phyloP scores from a whole-genome alignment of 2,329 filamentous ascomycete genomes.

The Xylariaceae sp. region DNA sequence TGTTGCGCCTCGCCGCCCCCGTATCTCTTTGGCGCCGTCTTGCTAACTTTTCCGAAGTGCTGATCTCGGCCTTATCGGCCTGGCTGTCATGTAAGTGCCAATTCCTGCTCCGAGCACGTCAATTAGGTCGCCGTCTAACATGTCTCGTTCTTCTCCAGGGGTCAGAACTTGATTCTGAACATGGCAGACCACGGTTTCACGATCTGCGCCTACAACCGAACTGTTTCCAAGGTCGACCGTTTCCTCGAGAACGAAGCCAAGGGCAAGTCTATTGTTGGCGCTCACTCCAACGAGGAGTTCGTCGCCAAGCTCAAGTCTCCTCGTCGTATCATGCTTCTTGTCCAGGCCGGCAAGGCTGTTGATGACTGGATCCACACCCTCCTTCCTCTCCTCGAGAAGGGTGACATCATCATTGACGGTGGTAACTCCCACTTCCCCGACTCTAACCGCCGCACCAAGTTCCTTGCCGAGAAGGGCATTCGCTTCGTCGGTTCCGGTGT shows the following conservation, averaged over 20 bases:
- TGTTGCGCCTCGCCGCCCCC: conserved; percentile 20
- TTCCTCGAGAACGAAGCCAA: conserved; percentile 90
- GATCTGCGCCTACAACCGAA: conserved; percentile 97
- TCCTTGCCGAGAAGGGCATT: conserved; percentile 81
- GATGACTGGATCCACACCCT: conserved; percentile 98
- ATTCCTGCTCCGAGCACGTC: conserved; percentile 1
- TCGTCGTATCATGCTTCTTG: conserved; percentile 95
- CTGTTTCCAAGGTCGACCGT: conserved; percentile 93
- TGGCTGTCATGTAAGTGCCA: conserved; percentile 73
- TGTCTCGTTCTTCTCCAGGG: conserved; percentile 39
- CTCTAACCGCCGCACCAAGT: conserved; percentile 93
- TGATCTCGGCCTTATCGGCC: conserved; percentile 89
- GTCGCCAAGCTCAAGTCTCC: conserved; percentile 94
- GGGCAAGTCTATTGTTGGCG: conserved; percentile 92
- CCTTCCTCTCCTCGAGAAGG: conserved; percentile 72
- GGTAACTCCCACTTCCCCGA: conserved; percentile 99
- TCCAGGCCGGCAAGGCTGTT: conserved; percentile 96
- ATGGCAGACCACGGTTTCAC: conserved; percentile 91
- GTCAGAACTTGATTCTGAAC: conserved; percentile 85
- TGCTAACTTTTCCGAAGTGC: conserved; percentile 61
- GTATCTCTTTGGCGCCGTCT: conserved; percentile 32
- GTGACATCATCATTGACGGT: conserved; percentile 98
- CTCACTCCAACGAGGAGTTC: conserved; percentile 91
- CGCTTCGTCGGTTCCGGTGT: conserved; percentile 96
- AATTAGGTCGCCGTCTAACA: conserved; percentile 15